Conservation (phyloP, 768 basidiomycete genomes). For the Agaricus subrufescens region DNA sequence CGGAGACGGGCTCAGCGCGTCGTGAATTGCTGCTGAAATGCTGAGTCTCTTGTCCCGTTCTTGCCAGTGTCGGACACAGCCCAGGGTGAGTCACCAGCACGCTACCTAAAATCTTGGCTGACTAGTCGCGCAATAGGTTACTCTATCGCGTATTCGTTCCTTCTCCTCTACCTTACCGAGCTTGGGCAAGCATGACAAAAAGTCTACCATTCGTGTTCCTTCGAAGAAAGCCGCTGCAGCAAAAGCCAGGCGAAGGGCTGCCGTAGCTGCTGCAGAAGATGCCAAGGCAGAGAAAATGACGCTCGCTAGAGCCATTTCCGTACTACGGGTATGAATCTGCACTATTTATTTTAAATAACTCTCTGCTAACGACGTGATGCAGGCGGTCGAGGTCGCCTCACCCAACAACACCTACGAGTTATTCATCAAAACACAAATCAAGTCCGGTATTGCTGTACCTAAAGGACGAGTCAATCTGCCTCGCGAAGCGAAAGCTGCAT, state of each 20-base stretch:
- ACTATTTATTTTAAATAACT: background rate
- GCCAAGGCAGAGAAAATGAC: conserved; percentile 65
- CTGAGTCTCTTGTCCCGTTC: conserved; percentile 15
- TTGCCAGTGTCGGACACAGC: conserved; percentile 22
- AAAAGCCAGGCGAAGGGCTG: conserved; percentile 55
- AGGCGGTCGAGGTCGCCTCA: conserved; percentile 83
- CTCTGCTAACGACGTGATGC: conserved; percentile 3
- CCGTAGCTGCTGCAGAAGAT: conserved; percentile 46
- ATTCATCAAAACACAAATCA: conserved; percentile 72
- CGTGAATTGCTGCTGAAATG: conserved; percentile 6
- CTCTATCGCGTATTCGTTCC: conserved; percentile 5
- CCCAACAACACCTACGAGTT: conserved; percentile 78
- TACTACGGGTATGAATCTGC: conserved; percentile 55
- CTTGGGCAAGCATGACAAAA: conserved; percentile 43
- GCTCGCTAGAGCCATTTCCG: conserved; percentile 59
- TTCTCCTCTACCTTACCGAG: conserved; percentile 50
- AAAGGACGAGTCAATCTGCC: conserved; percentile 89
- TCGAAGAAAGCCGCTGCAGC: conserved; percentile 71
- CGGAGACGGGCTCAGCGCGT: background rate
- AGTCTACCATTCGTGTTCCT: conserved; percentile 46
- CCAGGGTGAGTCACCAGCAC: conserved; percentile 16
- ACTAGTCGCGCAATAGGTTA: conserved; percentile 1
- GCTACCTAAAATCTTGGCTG: background rate
- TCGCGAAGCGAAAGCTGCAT: conserved; percentile 66
- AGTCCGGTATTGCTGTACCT: conserved; percentile 76